Percentiles rank a stretch among this genome's conserved stretches.
Conservation (phyloP, 257 asterid genomes). For the Jacaranda copaia region DNA sequence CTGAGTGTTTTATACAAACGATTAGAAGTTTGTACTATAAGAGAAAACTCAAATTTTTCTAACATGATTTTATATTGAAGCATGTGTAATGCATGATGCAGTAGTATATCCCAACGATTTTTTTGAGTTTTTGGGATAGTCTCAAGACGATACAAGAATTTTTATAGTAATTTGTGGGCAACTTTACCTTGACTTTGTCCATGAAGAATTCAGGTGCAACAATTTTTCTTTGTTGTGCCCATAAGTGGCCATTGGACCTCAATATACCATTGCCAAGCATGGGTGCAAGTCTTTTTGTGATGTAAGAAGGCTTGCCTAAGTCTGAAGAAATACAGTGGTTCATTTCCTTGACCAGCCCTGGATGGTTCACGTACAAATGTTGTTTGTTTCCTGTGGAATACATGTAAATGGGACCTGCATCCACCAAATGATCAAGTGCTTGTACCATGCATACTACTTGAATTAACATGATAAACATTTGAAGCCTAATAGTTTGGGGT, state of each 20-base stretch:
- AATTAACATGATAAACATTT: no score
- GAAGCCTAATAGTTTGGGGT: no score
- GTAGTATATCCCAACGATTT: no score
- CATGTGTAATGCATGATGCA: no score
- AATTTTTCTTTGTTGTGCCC: constrained; percentile 86
- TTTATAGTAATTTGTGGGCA: not conserved
- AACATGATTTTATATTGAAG: no score
- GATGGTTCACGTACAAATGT: constrained; percentile 78
- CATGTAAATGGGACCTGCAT: constrained; percentile 68
- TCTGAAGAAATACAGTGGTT: constrained; percentile 53
- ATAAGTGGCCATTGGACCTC: constrained; percentile 78
- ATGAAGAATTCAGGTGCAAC: constrained; percentile 82
- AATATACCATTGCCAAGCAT: constrained; percentile 89
- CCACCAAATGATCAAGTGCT: not conserved
- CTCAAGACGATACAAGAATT: not conserved
- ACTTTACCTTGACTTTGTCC: constrained; percentile 84
- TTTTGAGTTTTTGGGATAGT: not conserved
- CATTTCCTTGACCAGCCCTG: constrained; percentile 82
- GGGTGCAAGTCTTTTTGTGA: constrained; percentile 86
- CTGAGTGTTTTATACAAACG: no score
- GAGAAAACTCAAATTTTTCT: no score
- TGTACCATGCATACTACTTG: not conserved
- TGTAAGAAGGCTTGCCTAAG: constrained; percentile 80
- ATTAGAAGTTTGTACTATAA: no score
- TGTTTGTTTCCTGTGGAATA: constrained; percentile 81